Base-by-base conservation (phyloP, 139 green algal genomes). In the Diplosphaera chodatii region DNA sequence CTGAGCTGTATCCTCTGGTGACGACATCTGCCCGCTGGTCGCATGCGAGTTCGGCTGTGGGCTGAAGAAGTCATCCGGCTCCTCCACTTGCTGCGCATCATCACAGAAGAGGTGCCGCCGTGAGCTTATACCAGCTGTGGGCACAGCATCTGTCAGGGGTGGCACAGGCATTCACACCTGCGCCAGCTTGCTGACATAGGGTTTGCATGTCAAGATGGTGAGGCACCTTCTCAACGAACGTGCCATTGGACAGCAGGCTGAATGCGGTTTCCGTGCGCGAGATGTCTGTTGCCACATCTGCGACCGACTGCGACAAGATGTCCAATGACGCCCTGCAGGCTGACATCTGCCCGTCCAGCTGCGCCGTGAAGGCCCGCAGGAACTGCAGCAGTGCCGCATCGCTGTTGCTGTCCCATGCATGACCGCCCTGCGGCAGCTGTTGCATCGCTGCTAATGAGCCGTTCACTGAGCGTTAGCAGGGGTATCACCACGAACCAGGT, bases 381-480 rank as follows among this genome's bases (percentile, higher is more conserved):
- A 23, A 32, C n/a, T 29, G 48, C 23, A 73, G 55, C n/a, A 73
- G 68, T 31, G 65, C 30, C 32, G 22, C 55, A 32, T 73, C 68
- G 28, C n/a, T 56, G 4, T 67, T 31, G 2, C 33, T 55, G 37
- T 10, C 37, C 37, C 37, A 48, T 48, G 37, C 37, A 48, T 48
- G 37, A n/a, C n/a, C n/a, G n/a, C n/a, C n/a, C n/a, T n/a, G n/a
- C n/a, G n/a, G n/a, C n/a, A n/a, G n/a, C n/a, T n/a, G n/a, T n/a
- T n/a, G n/a, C n/a, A n/a, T n/a, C n/a, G n/a, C n/a, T n/a, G n/a
- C n/a, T n/a, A n/a, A n/a, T n/a, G n/a, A n/a, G n/a, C n/a, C n/a
- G n/a, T n/a, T n/a, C n/a, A n/a, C n/a, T n/a, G n/a, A n/a, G n/a
- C n/a, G n/a, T n/a, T n/a, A n/a, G n/a, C n/a, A n/a, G n/a, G n/a